These are phyloP conservation scores for Fusarium sp. DNA, from an alignment of 2,329 filamentous ascomycete species.

Conservation along the genomic window DNA sequence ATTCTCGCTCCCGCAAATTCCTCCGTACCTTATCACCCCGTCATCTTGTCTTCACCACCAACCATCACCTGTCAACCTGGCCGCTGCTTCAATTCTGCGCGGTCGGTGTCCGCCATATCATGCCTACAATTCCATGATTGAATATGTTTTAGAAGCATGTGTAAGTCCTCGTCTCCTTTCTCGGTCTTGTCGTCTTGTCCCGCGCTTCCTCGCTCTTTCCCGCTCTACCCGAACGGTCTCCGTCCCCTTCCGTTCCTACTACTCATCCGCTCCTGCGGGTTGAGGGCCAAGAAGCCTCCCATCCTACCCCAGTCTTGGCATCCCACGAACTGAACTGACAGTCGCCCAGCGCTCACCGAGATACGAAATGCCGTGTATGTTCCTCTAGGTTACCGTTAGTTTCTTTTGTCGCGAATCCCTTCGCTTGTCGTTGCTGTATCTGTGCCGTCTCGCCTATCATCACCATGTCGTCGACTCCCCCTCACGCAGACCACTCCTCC, in stretches of 20 bases:
- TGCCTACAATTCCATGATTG: slow-evolving; percentile 48
- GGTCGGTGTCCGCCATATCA: slow-evolving; percentile 49
- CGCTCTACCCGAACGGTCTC: slow-evolving; percentile 16
- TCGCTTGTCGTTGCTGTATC: slow-evolving; percentile 11
- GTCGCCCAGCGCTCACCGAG: slow-evolving; percentile 59
- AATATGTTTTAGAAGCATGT: slow-evolving; percentile 58
- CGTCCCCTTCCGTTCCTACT: slow-evolving; percentile 25
- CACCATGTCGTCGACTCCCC: slow-evolving; percentile 12
- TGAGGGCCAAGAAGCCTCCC: slow-evolving; percentile 43
- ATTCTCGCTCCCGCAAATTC: slow-evolving; percentile 31
- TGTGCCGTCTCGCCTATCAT: background rate
- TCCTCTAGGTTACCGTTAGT: slow-evolving; percentile 6
- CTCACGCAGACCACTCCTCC: slow-evolving; percentile 2
- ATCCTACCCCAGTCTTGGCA: slow-evolving; percentile 50
- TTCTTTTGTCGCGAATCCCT: slow-evolving; percentile 25
- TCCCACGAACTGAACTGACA: slow-evolving; percentile 52
- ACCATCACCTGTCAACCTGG: slow-evolving; percentile 26
- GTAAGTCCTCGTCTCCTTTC: slow-evolving; percentile 47
- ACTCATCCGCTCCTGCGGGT: slow-evolving; percentile 32
- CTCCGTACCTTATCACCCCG: background rate
- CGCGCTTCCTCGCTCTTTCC: slow-evolving; percentile 10
- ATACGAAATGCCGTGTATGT: slow-evolving; percentile 65
- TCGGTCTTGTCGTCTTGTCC: slow-evolving; percentile 9
- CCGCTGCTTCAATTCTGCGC: slow-evolving; percentile 42
- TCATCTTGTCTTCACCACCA: slow-evolving; percentile 2